These are phyloP conservation scores for Puccinia sorghi DNA, from an alignment of 1,284 basidiomycete species.

Conservation along the genomic window DNA sequence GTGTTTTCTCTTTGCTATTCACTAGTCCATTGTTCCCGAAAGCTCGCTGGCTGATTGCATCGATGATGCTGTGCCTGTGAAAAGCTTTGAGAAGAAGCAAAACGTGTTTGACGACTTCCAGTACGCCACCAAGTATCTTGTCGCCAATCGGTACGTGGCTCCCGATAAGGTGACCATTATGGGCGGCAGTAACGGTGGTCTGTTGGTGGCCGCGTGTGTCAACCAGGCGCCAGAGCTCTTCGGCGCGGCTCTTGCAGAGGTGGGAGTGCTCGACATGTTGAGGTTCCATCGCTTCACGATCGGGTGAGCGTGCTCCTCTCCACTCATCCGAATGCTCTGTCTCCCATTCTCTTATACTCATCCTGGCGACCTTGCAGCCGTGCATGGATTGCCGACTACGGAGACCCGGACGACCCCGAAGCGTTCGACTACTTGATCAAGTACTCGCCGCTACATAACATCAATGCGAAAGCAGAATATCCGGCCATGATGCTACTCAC, in stretches of 20 bases:
- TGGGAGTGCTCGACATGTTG: slow-evolving; percentile 77
- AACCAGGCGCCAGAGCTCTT: slow-evolving; percentile 77
- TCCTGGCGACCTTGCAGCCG: slow-evolving; percentile 54
- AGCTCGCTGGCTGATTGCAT: not conserved
- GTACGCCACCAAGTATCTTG: slow-evolving; percentile 72
- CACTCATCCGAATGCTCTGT: not conserved
- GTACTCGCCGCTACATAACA: slow-evolving; percentile 74
- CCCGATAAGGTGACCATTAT: slow-evolving; percentile 75
- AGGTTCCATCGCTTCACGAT: slow-evolving; percentile 77
- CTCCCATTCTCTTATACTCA: not conserved
- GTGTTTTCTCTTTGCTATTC: no score
- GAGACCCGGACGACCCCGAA: slow-evolving; percentile 71
- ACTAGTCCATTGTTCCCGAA: slow-evolving; percentile 12
- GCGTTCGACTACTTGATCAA: slow-evolving; percentile 77
- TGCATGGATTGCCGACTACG: slow-evolving; percentile 79
- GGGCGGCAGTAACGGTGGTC: slow-evolving; percentile 74
- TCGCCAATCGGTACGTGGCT: slow-evolving; percentile 70
- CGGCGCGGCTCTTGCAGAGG: slow-evolving; percentile 76
- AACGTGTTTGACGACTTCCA: slow-evolving; percentile 77
- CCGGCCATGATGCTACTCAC: slow-evolving; percentile 72
- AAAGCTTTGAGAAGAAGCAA: slow-evolving; percentile 55
- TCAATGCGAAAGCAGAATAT: slow-evolving; percentile 62
- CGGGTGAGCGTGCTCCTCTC: slow-evolving; percentile 56
- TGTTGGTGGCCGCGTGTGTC: slow-evolving; percentile 75
- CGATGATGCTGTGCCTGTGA: not conserved